Evolutionary conservation across 2,329 filamentous ascomycete species (phyloP).

Genomic region (Bipolaris cookei): DNA sequence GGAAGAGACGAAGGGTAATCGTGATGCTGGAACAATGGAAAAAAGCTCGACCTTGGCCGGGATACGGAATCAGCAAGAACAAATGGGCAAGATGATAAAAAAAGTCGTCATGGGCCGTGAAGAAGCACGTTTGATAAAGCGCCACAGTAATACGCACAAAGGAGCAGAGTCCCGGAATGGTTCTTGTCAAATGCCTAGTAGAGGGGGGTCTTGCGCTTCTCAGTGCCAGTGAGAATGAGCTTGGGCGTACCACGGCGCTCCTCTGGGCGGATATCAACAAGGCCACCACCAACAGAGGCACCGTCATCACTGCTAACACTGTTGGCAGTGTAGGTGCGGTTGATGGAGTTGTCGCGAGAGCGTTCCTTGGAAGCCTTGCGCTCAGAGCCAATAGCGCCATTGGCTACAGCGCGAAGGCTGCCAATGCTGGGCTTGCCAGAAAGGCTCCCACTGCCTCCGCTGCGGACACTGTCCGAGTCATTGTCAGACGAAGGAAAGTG

Average conservation of each 20-base stretch:
- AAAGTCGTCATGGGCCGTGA: conserved; percentile 49
- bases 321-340: conserved; percentile 62
- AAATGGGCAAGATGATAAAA: conserved; percentile 33
- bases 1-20: conserved; percentile 43
- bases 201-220: conserved; percentile 82
- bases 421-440: conserved; percentile 76
- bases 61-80: conserved; percentile 37
- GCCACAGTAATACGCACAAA: conserved; percentile 48
- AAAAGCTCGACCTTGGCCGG: conserved; percentile 26
- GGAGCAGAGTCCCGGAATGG: conserved; percentile 26
- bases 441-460: conserved; percentile 80
- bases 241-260: conserved; percentile 82
- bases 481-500: conserved; percentile 77
- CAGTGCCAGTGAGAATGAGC: conserved; percentile 84
- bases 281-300: conserved; percentile 61
- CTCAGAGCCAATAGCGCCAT: conserved; percentile 86
- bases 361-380: conserved; percentile 64
- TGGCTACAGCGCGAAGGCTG: conserved; percentile 77
- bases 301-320: conserved; percentile 71
- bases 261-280: conserved; percentile 57
- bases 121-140: conserved; percentile 32
- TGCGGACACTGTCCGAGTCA: conserved; percentile 50
- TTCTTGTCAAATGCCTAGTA: conserved; percentile 53
- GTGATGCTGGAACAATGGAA: conserved; percentile 30
- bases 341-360: conserved; percentile 43